Percentiles rank a stretch among this genome's conserved stretches.
These are phyloP conservation scores for Peterozyma xylosa DNA, from an alignment of 805 yeast genomes.

Conservation along the genomic window DNA sequence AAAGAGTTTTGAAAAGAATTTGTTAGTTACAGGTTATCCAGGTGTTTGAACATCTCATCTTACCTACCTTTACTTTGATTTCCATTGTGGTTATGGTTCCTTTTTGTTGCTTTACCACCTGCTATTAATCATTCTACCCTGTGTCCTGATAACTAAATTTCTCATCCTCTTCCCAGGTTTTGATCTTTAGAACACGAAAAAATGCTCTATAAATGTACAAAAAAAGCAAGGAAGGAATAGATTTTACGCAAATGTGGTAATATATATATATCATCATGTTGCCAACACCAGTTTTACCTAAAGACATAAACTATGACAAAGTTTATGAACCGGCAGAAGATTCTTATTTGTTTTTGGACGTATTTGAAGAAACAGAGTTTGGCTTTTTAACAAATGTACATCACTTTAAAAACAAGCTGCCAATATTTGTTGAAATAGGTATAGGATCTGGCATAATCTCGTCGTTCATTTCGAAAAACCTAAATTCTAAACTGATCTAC, in stretches of 20 bases:
- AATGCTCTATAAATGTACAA: too few relatives aligned
- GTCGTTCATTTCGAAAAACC: conserved; percentile 58
- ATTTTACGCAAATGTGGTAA: too few relatives aligned
- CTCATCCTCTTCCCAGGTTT: too few relatives aligned
- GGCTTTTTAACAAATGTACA: conserved; percentile 16
- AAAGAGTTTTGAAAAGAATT: conserved; percentile 1
- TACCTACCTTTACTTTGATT: conserved; percentile 55
- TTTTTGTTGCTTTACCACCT: too few relatives aligned
- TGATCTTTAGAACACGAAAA: too few relatives aligned
- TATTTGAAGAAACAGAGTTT: conserved; percentile 47
- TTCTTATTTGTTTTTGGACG: conserved; percentile 75
- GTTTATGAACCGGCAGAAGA: conserved; percentile 97
- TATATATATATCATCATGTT: conserved; percentile 39
- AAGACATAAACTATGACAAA: conserved; percentile 48
- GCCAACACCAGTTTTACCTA: conserved; percentile 61
- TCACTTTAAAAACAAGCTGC: conserved; percentile 23
- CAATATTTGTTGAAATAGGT: conserved; percentile 77
- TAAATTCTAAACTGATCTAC: conserved; percentile 45
- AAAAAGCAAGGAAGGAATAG: too few relatives aligned
- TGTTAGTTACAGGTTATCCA: not conserved
- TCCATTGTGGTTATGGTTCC: conserved; percentile 32
- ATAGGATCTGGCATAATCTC: conserved; percentile 89
- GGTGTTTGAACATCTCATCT: too few relatives aligned
- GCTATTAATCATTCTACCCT: too few relatives aligned
- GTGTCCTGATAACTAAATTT: too few relatives aligned